phyloP scores from a whole-genome alignment of 2,329 filamentous ascomycete genomes.

The Penicillium sp. region DNA sequence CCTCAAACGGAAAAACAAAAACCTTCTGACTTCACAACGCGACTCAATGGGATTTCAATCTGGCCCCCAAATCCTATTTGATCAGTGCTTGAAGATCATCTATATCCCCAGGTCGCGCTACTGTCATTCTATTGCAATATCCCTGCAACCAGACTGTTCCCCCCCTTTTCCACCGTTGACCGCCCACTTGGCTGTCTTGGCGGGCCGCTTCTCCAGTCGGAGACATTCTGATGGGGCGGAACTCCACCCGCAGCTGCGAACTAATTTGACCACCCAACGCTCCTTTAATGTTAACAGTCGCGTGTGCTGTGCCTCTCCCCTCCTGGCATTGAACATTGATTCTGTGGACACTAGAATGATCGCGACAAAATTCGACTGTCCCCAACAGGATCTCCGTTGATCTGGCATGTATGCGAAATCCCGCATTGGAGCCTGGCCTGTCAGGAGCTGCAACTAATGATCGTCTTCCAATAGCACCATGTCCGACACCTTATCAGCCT shows the following conservation, averaged over 20 bases:
- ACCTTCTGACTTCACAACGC: background rate
- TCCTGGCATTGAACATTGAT: background rate
- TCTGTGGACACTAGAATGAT: slow-evolving; percentile 15
- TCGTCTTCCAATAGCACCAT: slow-evolving; percentile 24
- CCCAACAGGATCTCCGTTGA: slow-evolving; percentile 23
- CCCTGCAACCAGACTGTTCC: background rate
- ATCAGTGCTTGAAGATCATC: background rate
- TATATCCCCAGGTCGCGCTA: background rate
- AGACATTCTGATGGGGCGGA: slow-evolving; percentile 27
- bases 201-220: slow-evolving; percentile 30
- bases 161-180: slow-evolving; percentile 19
- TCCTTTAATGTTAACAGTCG: slow-evolving; percentile 30
- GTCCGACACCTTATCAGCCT: slow-evolving; percentile 26
- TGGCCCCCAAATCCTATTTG: background rate
- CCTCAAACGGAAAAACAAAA: background rate
- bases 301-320: slow-evolving; percentile 7
- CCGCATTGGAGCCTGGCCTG: slow-evolving; percentile 2
- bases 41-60: background rate
- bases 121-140: background rate
- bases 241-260: slow-evolving; percentile 36
- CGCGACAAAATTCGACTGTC: slow-evolving; percentile 7
- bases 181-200: slow-evolving; percentile 27
- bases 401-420: slow-evolving; percentile 26
- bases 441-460: slow-evolving; percentile 24
- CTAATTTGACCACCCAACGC: slow-evolving; percentile 25